Base-by-base conservation (phyloP, 768 basidiomycete genomes). In the Tricholoma hemisulphureum region DNA sequence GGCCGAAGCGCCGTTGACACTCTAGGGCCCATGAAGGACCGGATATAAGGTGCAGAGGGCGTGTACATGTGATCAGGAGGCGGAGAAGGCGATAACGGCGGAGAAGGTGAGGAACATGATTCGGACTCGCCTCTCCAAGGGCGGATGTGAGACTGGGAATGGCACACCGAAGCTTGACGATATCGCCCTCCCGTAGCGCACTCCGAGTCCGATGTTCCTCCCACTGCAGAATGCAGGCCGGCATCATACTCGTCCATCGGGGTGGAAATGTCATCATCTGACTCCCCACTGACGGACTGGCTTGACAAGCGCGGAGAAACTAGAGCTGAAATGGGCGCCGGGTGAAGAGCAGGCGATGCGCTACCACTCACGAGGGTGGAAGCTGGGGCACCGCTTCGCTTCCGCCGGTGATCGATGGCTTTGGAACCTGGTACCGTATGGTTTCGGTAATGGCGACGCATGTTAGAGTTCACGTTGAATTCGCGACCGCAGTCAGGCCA, bases 401-500 rank as follows among this genome's bases (percentile, higher is more conserved):
- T 69, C 4, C 67, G 64, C 49, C 63, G 62, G 18, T 70, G 70
- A 8, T 66, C 66, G 8, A 51, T 41, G 10, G 61, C 60, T 31
- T 69, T 67, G 4, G 65, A 58, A 2, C 74, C 71, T 21, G 75
- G 71, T 3, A 72, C 56, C 1, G 72, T 73, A 52, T 91, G 89
- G 68, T 88, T 91, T 45, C 88, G 78, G 67, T 84, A 86, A 64
- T 92, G 90, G 5, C 90, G 77, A 28, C 90, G 81, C 90, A 91
- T 92, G 69, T 92, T 93, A 0, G 88, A 89, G 67, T 90, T 89
- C 48, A 91, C 91, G 61, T 90, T 91, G 73, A 92, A 92, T 58
- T 87, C 83, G 31, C 88, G 80, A 35, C 86, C 86, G 67, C 89
- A 91, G 41, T 84, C 81, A 6, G 85, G 87, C 77, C 77, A 88